Percentiles rank a stretch among this genome's conserved stretches.
Evolutionary conservation across 345 rosid genomes (phyloP).

Genomic region (Brassica carinata): DNA sequence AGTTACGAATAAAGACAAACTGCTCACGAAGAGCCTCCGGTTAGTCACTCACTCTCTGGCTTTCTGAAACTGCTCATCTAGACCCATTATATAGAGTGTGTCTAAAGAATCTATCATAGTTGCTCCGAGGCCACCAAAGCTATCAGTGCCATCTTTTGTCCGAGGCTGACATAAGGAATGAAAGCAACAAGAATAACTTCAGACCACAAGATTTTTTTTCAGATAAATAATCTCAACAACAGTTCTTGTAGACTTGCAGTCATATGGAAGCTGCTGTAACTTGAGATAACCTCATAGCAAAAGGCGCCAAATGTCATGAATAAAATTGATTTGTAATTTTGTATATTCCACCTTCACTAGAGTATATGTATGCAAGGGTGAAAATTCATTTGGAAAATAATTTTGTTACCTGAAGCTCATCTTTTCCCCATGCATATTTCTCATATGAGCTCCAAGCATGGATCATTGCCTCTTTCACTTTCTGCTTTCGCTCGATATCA

Average conservation of each 20-base stretch:
- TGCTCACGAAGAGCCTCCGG: neutral
- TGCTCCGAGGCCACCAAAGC: slow-evolving; percentile 99
- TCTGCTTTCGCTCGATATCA: slow-evolving; percentile 69
- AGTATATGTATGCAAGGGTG: neutral
- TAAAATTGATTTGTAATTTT: neutral
- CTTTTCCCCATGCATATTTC: slow-evolving; percentile 96
- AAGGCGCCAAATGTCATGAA: slow-evolving; percentile 2
- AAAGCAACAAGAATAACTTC: slow-evolving; percentile 6
- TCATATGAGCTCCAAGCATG: slow-evolving; percentile 98
- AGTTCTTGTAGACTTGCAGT: neutral
- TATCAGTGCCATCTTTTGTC: slow-evolving; percentile 76
- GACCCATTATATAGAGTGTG: slow-evolving; percentile 91
- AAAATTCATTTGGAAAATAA: neutral
- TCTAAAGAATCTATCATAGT: slow-evolving; percentile 83
- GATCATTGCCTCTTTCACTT: slow-evolving; percentile 93
- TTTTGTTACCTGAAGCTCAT: slow-evolving; percentile 82
- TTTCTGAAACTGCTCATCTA: slow-evolving; percentile 77
- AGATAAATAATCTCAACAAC: neutral
- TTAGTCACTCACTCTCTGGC: slow-evolving; percentile 84
- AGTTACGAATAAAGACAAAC: neutral
- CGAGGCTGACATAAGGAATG: slow-evolving; percentile 60
- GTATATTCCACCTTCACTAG: neutral
- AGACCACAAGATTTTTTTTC: neutral
- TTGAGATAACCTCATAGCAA: slow-evolving; percentile 11
- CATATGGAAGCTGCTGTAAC: neutral